Conservation (phyloP, 352 stramenopile species). For the Phytopythium litorale region DNA sequence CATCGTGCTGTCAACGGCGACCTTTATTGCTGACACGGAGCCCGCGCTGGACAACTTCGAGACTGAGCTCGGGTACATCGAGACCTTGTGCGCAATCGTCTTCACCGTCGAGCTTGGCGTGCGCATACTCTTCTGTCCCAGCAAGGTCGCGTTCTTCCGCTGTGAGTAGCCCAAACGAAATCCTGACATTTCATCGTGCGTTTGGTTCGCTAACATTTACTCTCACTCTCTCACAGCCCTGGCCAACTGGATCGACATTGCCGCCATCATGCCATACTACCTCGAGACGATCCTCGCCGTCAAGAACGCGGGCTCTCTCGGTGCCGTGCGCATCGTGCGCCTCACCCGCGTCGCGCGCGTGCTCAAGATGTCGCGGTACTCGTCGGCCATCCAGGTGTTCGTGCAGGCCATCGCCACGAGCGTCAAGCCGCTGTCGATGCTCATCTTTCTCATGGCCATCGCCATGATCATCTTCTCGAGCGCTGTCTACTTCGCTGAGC, state of each 20-base stretch:
- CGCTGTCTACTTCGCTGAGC: constrained; percentile 82
- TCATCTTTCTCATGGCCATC: constrained; percentile 85
- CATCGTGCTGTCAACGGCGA: constrained; percentile 56
- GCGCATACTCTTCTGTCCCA: constrained; percentile 46
- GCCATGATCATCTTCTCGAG: constrained; percentile 85
- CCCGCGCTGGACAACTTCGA: constrained; percentile 30
- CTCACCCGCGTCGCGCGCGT: constrained; percentile 81
- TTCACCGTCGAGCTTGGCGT: constrained; percentile 63
- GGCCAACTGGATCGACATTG: constrained; percentile 81
- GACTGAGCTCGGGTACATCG: constrained; percentile 27
- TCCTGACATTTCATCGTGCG: not conserved
- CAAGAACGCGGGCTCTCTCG: constrained; percentile 59
- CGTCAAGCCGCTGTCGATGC: constrained; percentile 81
- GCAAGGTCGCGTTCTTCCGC: constrained; percentile 40
- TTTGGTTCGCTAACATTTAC: too few relatives aligned
- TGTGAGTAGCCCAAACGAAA: constrained; percentile 19
- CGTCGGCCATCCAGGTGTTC: constrained; percentile 83
- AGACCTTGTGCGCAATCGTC: constrained; percentile 44
- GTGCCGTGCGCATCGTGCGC: constrained; percentile 79
- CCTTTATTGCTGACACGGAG: constrained; percentile 72
- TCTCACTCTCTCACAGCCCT: constrained; percentile 26
- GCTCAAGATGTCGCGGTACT: constrained; percentile 87
- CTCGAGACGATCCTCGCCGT: constrained; percentile 65
- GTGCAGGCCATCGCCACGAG: constrained; percentile 66
- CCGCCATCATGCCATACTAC: constrained; percentile 84